Conservation (phyloP, 2,329 filamentous ascomycete species). For the Rutstroemia sydowiana region DNA sequence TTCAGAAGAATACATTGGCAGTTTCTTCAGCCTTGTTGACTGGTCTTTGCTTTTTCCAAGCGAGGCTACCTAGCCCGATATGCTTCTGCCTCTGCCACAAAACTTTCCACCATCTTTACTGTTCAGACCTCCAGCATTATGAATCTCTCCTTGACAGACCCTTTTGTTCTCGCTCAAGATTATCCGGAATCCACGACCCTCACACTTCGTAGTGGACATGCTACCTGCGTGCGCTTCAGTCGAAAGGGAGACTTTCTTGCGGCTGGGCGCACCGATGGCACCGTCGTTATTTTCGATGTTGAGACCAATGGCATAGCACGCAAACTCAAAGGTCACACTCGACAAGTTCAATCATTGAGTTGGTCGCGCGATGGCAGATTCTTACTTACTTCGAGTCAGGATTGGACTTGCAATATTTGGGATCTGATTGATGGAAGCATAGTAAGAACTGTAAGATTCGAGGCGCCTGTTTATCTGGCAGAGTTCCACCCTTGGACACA, state of each 20-base stretch:
- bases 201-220: slow-evolving; percentile 68
- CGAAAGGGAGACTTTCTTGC: slow-evolving; percentile 91
- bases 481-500: slow-evolving; percentile 89
- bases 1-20: no score
- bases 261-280: slow-evolving; percentile 88
- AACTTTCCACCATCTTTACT: not conserved
- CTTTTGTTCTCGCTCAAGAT: slow-evolving; percentile 66
- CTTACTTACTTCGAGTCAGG: slow-evolving; percentile 84
- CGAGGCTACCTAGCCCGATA: no score
- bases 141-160: slow-evolving; percentile 67
- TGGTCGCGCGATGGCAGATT: slow-evolving; percentile 93
- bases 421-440: slow-evolving; percentile 68
- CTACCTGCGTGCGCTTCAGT: slow-evolving; percentile 74
- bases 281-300: slow-evolving; percentile 91
- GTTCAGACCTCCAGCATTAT: slow-evolving; percentile 35
- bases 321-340: slow-evolving; percentile 87
- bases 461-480: slow-evolving; percentile 89
- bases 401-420: slow-evolving; percentile 96
- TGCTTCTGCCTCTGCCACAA: no score
- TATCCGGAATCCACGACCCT: slow-evolving; percentile 87
- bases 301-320: slow-evolving; percentile 95
- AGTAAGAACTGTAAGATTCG: slow-evolving; percentile 78
- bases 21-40: no score
- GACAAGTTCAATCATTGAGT: slow-evolving; percentile 88
- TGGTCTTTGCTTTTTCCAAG: no score